Evolutionary conservation across 2,329 filamentous ascomycete species (phyloP), one percentile per base, ranked within the genome.

Genomic region (Paecilomyces sp.): DNA sequence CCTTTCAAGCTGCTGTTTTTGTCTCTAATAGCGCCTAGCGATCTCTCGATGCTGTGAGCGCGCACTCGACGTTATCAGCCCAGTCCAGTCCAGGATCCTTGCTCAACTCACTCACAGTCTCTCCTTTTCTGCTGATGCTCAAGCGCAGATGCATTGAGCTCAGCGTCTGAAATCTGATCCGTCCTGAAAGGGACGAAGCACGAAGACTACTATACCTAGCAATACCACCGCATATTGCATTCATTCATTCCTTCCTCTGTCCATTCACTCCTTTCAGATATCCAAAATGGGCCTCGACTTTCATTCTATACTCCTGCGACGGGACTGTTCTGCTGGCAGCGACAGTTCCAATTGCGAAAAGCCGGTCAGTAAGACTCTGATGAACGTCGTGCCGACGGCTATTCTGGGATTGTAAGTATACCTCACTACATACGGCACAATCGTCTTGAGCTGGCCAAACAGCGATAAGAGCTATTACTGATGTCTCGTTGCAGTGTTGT

Each of bases 331-430:
- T 54, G 24, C 52, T 6, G 52, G 30, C 52, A 54, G 52, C 25
- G 30, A 54, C 12, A 15, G 24, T 28, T 18, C 54, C 33, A 34
- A 60, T 13, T 62, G 61, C 36, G 61, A 55, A 12, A 62, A 62
- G 41, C 61, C 61, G 18, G 57, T 56, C 34, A 61, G 57, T 53
- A 51, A 59, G 7, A 18, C 57, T 15, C 41, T 62, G 24, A 56
- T 58, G 18, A 55, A 61, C 54, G 61, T 50, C 15, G 59, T 62
- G 1, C 61, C 61, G 28, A 58, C 61, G 8, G 59, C 28, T 4
- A 55, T 62, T 3, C 51, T 59, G 11, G 59, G 57, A 56, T 36
- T 28, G 54, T 59, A 57, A 58, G 41, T 59, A 55, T 53, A 31
- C 57, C 33, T n/a, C 18, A 8, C 36, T 18, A 15, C 15, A 18